Base-by-base conservation (phyloP, 768 basidiomycete species). In the Cystobasidium onofrii region DNA sequence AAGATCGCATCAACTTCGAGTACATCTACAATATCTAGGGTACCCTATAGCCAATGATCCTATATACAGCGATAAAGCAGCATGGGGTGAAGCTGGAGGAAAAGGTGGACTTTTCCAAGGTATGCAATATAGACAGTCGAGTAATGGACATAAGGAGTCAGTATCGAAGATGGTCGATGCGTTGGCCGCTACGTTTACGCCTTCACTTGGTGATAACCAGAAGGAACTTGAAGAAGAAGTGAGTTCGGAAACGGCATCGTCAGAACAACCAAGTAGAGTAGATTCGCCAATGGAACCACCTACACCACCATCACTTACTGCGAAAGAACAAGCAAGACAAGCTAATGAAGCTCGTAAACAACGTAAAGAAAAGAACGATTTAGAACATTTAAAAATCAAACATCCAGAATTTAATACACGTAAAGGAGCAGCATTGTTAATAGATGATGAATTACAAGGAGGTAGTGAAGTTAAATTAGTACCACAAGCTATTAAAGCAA, bases 1-100 rank as follows among this genome's bases (percentile, higher is more conserved):
- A 61, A 86, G 95, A 76, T 96, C 96, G 0, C 96, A 99, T 82
- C 96, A 99, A 81, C 90, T 98, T 73, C 86, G 96, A 63, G 95
- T 99, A 1, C 96, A 99, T 79, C 85, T 99, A 1, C 96, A 98
- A 81, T 97, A 86, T 81, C 86, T 99, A 72, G 96, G 95, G 0
- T 84, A 90, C 79, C 89, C 96, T 0, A 92, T 99, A 75, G 90
- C 91, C 13, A 98, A 99, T 80, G 96, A 98, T 77, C 91, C 93
- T 1, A 85, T 98, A 1, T 99, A 99, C 81, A 89, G 89, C 20
- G 89, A 90, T 74, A 23, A 76, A 0, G 74, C 74, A 1, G 82
- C 83, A 10, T 85, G 84, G 81, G 81, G 79, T 3, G 52, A 61
- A 0, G 39, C 23, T 1, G 50, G 70, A 9, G 76, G 71, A 33